phyloP scores from a whole-genome alignment of 2,329 filamentous ascomycete species.

The Aspergillus intermedius region DNA sequence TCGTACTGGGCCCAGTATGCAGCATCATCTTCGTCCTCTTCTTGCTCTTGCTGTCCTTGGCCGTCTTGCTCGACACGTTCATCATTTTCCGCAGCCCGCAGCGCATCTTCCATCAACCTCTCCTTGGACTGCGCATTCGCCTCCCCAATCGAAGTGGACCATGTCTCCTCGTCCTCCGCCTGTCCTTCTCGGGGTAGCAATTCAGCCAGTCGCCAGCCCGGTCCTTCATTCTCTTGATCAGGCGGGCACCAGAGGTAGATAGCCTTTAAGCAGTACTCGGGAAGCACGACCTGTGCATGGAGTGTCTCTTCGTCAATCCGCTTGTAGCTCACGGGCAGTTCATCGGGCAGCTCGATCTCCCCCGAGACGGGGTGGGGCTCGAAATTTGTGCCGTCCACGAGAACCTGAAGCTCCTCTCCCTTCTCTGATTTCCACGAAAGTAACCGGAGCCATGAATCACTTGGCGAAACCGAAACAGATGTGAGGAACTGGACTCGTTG shows the following conservation, averaged over 20 bases:
- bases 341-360: slow-evolving; percentile 56
- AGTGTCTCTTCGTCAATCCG: slow-evolving; percentile 58
- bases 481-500: slow-evolving; percentile 55
- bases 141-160: slow-evolving; percentile 49
- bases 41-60: slow-evolving; percentile 16
- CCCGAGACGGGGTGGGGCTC: slow-evolving; percentile 61
- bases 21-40: slow-evolving; percentile 54
- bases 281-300: slow-evolving; percentile 47
- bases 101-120: slow-evolving; percentile 30
- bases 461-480: slow-evolving; percentile 34
- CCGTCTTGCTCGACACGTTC: slow-evolving; percentile 4
- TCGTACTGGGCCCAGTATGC: slow-evolving; percentile 62
- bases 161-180: slow-evolving; percentile 45
- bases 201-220: slow-evolving; percentile 56
- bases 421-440: slow-evolving; percentile 53
- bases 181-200: slow-evolving; percentile 46
- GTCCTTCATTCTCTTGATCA: slow-evolving; percentile 47
- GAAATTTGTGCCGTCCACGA: slow-evolving; percentile 50
- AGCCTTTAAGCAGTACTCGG: slow-evolving; percentile 50
- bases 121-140: slow-evolving; percentile 45
- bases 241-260: slow-evolving; percentile 57
- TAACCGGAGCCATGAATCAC: slow-evolving; percentile 52
- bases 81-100: slow-evolving; percentile 24
- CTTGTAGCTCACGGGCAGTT: slow-evolving; percentile 50
- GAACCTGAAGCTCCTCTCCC: slow-evolving; percentile 47